A percentile compares a stretch with the other conserved stretches of the same genome.
phyloP scores from a whole-genome alignment of 164 flowering plant genomes.

The Liriodendron chinense region DNA sequence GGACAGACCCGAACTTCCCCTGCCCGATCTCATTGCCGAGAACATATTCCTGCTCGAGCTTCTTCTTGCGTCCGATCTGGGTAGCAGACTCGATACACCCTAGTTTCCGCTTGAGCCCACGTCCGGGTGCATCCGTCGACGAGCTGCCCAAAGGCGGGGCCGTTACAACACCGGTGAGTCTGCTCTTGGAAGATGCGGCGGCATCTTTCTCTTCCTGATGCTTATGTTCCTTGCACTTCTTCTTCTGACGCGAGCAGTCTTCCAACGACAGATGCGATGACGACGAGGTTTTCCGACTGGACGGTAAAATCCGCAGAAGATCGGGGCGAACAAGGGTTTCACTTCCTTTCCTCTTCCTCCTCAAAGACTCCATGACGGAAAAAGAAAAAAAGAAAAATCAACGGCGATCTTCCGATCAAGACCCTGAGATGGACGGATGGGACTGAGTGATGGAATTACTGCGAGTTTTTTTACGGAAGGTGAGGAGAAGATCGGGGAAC shows the following conservation, averaged over 20 bases:
- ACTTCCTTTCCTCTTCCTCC: constrained; percentile 77
- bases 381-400: not conserved
- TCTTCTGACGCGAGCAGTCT: constrained; percentile 56
- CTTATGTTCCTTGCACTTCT: constrained; percentile 66
- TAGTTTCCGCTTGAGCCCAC: constrained; percentile 92
- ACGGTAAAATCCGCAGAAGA: constrained; percentile 14
- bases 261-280: constrained; percentile 54
- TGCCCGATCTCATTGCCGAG: constrained; percentile 55
- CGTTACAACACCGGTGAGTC: constrained; percentile 63
- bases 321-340: constrained; percentile 29
- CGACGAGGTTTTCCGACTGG: constrained; percentile 18
- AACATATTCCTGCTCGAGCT: constrained; percentile 71
- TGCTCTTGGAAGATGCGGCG: constrained; percentile 40
- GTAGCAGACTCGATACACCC: constrained; percentile 87
- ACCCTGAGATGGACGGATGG: not conserved
- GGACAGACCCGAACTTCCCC: constrained; percentile 90
- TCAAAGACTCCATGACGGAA: constrained; percentile 32
- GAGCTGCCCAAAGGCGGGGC: constrained; percentile 75
- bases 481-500: not conserved
- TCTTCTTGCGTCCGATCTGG: constrained; percentile 75
- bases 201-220: constrained; percentile 21
- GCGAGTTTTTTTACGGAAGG: not conserved
- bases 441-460: not conserved
- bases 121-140: constrained; percentile 41
- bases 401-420: not conserved